phyloP scores from a whole-genome alignment of 768 basidiomycete genomes.

The Multifurca ochricompacta region DNA sequence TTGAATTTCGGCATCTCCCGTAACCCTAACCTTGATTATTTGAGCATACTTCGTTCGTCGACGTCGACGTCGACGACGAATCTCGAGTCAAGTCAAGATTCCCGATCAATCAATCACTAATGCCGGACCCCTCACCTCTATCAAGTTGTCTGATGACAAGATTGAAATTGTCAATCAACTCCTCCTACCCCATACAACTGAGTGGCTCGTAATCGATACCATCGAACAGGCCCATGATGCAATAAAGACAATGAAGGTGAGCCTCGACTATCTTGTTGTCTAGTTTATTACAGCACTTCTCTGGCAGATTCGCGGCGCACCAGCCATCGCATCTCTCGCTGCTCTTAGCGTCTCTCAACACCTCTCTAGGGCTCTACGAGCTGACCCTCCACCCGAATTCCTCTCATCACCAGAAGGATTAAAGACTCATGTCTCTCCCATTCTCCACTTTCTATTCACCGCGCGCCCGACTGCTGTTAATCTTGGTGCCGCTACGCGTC shows the following conservation, averaged over 20 bases:
- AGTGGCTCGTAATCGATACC: slow-evolving; percentile 57
- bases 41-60: background rate
- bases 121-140: slow-evolving; percentile 30
- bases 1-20: slow-evolving; percentile 3
- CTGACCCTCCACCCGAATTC: slow-evolving; percentile 43
- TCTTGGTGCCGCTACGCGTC: slow-evolving; percentile 75
- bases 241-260: slow-evolving; percentile 92
- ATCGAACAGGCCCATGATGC: slow-evolving; percentile 86
- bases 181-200: slow-evolving; percentile 65
- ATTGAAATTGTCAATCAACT: slow-evolving; percentile 92
- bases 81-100: too few relatives aligned
- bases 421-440: slow-evolving; percentile 44
- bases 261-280: slow-evolving; percentile 10
- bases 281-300: too few relatives aligned
- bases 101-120: background rate
- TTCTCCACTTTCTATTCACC: slow-evolving; percentile 67
- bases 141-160: slow-evolving; percentile 37
- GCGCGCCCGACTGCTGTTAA: slow-evolving; percentile 97
- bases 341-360: slow-evolving; percentile 67
- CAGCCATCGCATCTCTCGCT: slow-evolving; percentile 90
- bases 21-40: slow-evolving; percentile 6
- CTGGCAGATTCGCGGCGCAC: slow-evolving; percentile 75
- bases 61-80: background rate
- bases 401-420: slow-evolving; percentile 47
- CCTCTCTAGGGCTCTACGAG: slow-evolving; percentile 45